These are phyloP conservation scores for Wallacemonas sp. DNA, from an alignment of 208 protist species.

Conservation along the genomic window DNA sequence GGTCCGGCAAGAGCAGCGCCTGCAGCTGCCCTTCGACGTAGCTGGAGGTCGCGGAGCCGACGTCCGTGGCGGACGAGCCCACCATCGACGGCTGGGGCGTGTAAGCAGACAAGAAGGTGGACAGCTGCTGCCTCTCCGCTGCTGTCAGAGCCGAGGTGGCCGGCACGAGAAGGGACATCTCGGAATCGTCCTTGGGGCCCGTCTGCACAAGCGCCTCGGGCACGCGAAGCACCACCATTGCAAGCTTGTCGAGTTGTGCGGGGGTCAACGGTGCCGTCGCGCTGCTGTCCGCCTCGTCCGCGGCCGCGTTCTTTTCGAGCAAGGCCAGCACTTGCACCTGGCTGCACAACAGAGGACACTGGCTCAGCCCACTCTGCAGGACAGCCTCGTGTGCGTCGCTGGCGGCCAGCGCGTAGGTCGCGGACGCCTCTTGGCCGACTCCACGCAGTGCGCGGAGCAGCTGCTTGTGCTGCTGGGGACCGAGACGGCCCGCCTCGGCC, in stretches of 20 bases:
- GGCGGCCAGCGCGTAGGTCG: background rate
- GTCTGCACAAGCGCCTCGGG: background rate
- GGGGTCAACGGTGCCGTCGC: background rate
- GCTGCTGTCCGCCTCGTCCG: background rate
- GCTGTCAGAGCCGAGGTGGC: background rate
- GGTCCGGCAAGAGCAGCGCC: slow-evolving; percentile 3
- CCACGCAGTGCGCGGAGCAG: background rate
- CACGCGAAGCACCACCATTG: background rate
- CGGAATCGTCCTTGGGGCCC: background rate
- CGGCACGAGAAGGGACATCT: background rate
- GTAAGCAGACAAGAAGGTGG: slow-evolving; percentile 6
- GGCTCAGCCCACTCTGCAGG: background rate
- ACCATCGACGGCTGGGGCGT: slow-evolving; percentile 1
- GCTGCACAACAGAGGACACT: background rate
- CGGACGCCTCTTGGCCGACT: background rate
- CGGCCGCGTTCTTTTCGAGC: background rate
- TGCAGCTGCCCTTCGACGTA: slow-evolving; percentile 11
- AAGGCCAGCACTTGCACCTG: background rate
- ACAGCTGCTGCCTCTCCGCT: slow-evolving; percentile 3
- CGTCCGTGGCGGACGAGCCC: background rate
- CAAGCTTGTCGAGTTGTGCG: slow-evolving; percentile 3
- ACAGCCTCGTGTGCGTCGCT: background rate
- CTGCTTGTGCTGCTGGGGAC: slow-evolving; percentile 12
- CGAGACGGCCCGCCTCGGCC: background rate
- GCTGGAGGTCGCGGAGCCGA: no score